Evolutionary conservation across 345 rosid genomes (phyloP).

Genomic region (Capsella bursapastoris): DNA sequence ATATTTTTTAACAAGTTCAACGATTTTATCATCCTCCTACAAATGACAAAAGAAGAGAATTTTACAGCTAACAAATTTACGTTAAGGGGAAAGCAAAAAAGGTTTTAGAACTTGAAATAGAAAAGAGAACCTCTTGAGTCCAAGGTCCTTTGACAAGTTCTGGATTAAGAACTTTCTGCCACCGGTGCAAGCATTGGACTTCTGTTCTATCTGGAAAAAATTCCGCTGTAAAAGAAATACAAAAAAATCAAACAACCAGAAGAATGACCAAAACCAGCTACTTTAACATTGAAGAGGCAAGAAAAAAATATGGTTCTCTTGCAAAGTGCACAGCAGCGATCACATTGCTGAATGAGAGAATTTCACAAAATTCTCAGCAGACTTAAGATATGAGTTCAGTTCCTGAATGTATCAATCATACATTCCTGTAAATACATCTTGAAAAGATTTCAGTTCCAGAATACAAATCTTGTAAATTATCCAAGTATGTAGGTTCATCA

Average conservation of each 20-base stretch:
- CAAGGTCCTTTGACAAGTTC: constrained; percentile 97
- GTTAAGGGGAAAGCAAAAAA: background rate
- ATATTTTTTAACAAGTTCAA: constrained; percentile 70
- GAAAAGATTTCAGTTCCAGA: background rate
- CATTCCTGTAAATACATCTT: background rate
- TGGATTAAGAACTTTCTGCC: constrained; percentile 99
- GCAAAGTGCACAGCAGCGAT: constrained; percentile 1
- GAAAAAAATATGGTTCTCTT: background rate
- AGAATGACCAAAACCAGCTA: constrained; percentile 14
- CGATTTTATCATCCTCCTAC: constrained; percentile 87
- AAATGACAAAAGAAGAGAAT: background rate
- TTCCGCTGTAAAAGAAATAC: constrained; percentile 64
- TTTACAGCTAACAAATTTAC: constrained; percentile 2
- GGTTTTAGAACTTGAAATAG: background rate
- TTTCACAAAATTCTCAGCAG: background rate
- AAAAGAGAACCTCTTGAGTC: constrained; percentile 76
- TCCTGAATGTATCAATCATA: background rate
- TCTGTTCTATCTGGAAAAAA: constrained; percentile 87
- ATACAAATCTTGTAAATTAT: background rate
- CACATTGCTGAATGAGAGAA: background rate
- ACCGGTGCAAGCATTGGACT: constrained; percentile 95
- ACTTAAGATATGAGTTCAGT: background rate
- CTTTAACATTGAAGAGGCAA: background rate
- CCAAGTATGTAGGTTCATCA: constrained; percentile 16
- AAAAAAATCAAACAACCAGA: constrained; percentile 5